A percentile compares a stretch with the other conserved stretches of the same genome.
These are phyloP conservation scores for Daldinia sp. DNA, from an alignment of 2,329 filamentous ascomycete genomes.

Conservation along the genomic window DNA sequence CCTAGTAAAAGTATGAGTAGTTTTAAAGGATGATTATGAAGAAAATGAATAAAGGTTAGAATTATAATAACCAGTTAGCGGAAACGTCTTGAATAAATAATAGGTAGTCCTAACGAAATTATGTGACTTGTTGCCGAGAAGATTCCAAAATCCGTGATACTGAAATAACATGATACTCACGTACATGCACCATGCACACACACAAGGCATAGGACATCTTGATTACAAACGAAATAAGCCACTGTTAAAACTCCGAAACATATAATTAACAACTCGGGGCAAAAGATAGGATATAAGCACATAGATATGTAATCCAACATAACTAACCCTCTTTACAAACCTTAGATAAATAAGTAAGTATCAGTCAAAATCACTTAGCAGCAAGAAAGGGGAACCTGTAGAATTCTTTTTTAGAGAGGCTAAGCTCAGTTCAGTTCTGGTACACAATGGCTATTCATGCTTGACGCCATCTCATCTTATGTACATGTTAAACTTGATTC, in stretches of 20 bases:
- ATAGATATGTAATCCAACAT: background rate
- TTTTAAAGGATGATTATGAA: background rate
- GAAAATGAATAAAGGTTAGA: background rate
- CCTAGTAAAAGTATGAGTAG: background rate
- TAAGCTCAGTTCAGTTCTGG: slow-evolving; percentile 46
- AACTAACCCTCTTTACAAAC: background rate
- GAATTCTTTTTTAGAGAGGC: slow-evolving; percentile 28
- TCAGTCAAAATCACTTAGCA: background rate
- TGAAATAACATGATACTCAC: background rate
- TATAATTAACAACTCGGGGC: background rate
- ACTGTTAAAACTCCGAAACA: background rate
- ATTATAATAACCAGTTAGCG: background rate
- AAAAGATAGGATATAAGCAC: background rate
- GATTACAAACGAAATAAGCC: background rate
- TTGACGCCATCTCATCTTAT: slow-evolving; percentile 46
- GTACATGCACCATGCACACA: background rate
- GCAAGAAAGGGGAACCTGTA: slow-evolving; percentile 20
- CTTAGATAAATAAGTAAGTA: no score
- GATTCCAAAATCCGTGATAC: background rate
- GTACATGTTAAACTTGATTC: slow-evolving; percentile 44
- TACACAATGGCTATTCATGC: slow-evolving; percentile 46
- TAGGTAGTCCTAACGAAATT: background rate
- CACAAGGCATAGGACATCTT: background rate
- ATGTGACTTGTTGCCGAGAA: slow-evolving; percentile 5
- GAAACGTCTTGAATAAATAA: background rate